Evolutionary conservation across 805 yeast species (phyloP), one percentile per base, ranked within the genome.

Genomic region (Yueomyces sinensis): DNA sequence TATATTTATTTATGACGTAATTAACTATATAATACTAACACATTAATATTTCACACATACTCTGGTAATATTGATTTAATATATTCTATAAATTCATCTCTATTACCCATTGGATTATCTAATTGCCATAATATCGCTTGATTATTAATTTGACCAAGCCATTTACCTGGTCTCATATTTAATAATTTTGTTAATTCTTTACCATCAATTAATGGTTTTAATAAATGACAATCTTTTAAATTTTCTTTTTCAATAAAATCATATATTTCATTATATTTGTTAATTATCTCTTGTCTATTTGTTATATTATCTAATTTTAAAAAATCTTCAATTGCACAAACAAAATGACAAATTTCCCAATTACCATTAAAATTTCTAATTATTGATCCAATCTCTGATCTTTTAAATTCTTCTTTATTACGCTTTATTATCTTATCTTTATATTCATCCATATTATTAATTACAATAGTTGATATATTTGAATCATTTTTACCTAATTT

Each of bases 161-260:
- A 86, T 5, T 87, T 86, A 0, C 98, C 98, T 0, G 89, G 82
- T 48, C 78, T 80, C 36, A 63, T 61, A 17, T 65, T 58, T 20
- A 81, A 54, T 16, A 62, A 54, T 30, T 61, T 56, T 34, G 69
- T 59, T 31, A 89, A 54, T 31, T 71, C 69, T 44, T 81, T 83
- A 13, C 98, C 94, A 54, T 82, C 84, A 11, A 87, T 55, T 5
- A 82, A 42, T 2, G 89, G 82, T 47, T 73, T 80, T 37, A 79
- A 39, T 0, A 46, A 50, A 47, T 72, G 48, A 19, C 45, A 43
- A 22, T 45, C 33, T 31, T 49, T 39, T 28, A 55, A 37, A 7
- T 45, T 36, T 36, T 46, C 37, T 4, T 41, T 35, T 29, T 48
- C 43, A 22, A 57, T 43, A 13, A 40, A 35, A 2, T 52, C 34